Percentiles rank a stretch among this genome's conserved stretches.
Evolutionary conservation across 139 green algal species (phyloP).

Genomic region (Coccomyxa sp.): DNA sequence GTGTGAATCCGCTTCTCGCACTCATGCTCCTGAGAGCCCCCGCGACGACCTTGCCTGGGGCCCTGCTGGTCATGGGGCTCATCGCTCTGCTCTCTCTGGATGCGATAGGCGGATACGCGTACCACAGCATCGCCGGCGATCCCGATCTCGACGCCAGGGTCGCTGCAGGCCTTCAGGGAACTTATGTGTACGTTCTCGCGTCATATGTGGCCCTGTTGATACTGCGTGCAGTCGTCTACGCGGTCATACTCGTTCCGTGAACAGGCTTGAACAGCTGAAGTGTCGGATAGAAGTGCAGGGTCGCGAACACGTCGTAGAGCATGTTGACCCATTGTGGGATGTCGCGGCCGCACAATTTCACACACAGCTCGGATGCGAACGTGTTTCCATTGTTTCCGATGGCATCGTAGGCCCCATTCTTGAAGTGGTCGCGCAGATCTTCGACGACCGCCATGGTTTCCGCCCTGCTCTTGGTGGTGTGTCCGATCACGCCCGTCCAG

Average conservation of each 20-base stretch:
- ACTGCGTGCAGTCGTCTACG: not conserved
- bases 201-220: not conserved
- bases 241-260: not conserved
- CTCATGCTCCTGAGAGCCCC: not conserved
- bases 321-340: constrained; percentile 1
- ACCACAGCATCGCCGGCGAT: not conserved
- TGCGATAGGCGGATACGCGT: not conserved
- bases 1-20: not conserved
- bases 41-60: not conserved
- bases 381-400: not conserved
- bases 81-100: not conserved
- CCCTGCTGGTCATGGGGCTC: not conserved
- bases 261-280: not conserved
- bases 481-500: not conserved
- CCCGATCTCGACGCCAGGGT: not conserved
- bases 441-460: not conserved
- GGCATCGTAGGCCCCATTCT: not conserved
- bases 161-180: not conserved
- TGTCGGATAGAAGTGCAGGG: not conserved
- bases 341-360: not conserved
- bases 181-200: not conserved
- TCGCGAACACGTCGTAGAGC: not conserved
- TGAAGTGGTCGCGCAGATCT: not conserved
- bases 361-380: not conserved
- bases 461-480: not conserved